Evolutionary conservation across 371 early-diverging fungal species (phyloP), one percentile per base, ranked within the genome.

Genomic region (Amoeboaphelidium protococcarum): DNA sequence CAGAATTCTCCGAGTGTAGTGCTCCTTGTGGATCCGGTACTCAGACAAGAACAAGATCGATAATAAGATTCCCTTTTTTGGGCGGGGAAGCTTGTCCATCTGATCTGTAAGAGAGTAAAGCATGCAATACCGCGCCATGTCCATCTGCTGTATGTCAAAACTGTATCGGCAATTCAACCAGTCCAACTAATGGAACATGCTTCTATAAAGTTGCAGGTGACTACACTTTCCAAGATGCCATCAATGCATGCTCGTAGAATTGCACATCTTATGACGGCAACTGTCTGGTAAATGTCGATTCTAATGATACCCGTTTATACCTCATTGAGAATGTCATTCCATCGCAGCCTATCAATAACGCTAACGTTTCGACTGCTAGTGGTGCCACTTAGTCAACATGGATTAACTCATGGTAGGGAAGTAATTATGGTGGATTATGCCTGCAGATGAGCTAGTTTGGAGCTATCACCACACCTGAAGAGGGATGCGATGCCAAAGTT

Each of bases 161-260:
- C 6, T 31, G 37, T 16, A 10, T 31, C 37, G n/a, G n/a, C 40
- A 16, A 40, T n/a, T 40, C 16, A 40, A 40, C 23, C 44, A 31
- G 23, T n/a, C 6, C n/a, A 12, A 31, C 27, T 23, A 44, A 24
- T 6, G 16, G 44, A 31, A 31, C 16, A 24, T 24, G 27, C n/a
- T 31, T 6, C n/a, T 12, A n/a, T 6, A 44, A 16, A 31, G 27
- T 44, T 44, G 44, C 44, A 46, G 46, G 46, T 41, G 6, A 46
- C 41, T 6, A 12, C 46, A 13, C 46, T 46, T 16, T 16, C n/a
- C 21, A 26, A 41, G 6, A 46, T 41, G 21, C 37, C 26, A 20
- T 16, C 46, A 19, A 41, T 31, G 23, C 20, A 20, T 10, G 23
- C 41, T 4, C 46, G 41, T 20, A 46, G 16, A 31, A 41, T 46